Percentiles rank a stretch among this genome's conserved stretches.
Evolutionary conservation across 805 yeast genomes (phyloP).

Genomic region (Kuraishia molischiana): DNA sequence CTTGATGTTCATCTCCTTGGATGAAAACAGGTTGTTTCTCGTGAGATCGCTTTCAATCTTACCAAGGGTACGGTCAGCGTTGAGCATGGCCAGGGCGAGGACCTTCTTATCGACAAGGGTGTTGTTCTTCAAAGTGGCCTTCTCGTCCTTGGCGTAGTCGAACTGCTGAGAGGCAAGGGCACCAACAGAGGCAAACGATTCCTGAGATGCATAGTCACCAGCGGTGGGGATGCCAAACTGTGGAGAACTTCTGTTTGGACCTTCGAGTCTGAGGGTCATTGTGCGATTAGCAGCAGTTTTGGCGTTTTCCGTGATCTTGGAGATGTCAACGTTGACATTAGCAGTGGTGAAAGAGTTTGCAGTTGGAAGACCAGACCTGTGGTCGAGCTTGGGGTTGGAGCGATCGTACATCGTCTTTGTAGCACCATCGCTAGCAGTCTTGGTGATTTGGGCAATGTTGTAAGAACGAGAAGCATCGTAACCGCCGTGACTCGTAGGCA

Average conservation of each 20-base stretch:
- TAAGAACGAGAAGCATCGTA: conserved; percentile 18
- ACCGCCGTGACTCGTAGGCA: conserved; percentile 16
- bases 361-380: conserved; percentile 21
- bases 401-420: conserved; percentile 34
- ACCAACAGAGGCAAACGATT: conserved; percentile 42
- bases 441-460: conserved; percentile 18
- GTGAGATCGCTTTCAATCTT: conserved; percentile 15
- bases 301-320: conserved; percentile 42
- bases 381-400: conserved; percentile 28
- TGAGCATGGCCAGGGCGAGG: conserved; percentile 39
- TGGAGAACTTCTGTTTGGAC: background rate
- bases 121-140: conserved; percentile 26
- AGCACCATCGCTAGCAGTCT: conserved; percentile 27
- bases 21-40: conserved; percentile 14
- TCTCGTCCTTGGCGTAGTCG: conserved; percentile 32
- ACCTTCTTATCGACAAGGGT: conserved; percentile 31
- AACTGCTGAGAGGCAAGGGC: conserved; percentile 48
- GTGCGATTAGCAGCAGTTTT: conserved; percentile 24
- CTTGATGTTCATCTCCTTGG: conserved; percentile 40
- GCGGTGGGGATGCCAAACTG: conserved; percentile 29
- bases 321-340: conserved; percentile 35
- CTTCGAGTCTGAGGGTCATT: conserved; percentile 17
- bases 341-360: conserved; percentile 24
- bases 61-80: conserved; percentile 28
- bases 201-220: conserved; percentile 28